Evolutionary conservation across 2,329 filamentous ascomycete genomes (phyloP).

Genomic region (Thielaviopsis ethacetica): DNA sequence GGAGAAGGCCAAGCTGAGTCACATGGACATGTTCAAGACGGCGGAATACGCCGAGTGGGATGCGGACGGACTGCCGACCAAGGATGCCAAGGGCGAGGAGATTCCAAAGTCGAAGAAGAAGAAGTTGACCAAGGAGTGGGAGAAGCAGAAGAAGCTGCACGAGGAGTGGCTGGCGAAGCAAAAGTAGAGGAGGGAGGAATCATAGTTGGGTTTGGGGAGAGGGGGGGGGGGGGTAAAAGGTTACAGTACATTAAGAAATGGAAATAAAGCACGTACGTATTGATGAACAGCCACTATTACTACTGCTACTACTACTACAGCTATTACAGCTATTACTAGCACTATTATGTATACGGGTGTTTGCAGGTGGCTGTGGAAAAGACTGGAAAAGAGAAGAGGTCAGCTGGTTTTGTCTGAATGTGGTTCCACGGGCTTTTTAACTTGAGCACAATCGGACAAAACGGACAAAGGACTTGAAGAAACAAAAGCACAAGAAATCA

Average conservation of each 20-base stretch:
- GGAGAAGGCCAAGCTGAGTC: slow-evolving; percentile 39
- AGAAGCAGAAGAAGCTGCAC: slow-evolving; percentile 73
- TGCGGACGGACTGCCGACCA: slow-evolving; percentile 62
- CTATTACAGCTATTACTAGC: too few species aligned
- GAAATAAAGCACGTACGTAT: background rate
- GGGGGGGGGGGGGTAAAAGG: background rate
- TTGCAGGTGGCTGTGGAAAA: too few species aligned
- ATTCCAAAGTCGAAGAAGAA: slow-evolving; percentile 66
- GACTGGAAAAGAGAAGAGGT: too few species aligned
- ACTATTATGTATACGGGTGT: too few species aligned
- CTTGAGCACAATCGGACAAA: too few species aligned
- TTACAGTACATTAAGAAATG: background rate
- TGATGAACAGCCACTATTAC: background rate
- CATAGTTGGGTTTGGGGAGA: too few species aligned
- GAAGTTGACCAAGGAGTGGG: slow-evolving; percentile 79
- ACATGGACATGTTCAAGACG: slow-evolving; percentile 38
- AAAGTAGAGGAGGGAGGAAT: too few species aligned
- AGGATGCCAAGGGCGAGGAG: slow-evolving; percentile 61
- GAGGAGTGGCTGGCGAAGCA: slow-evolving; percentile 34
- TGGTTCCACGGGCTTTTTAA: too few species aligned
- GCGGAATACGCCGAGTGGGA: slow-evolving; percentile 65
- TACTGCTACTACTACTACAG: too few species aligned
- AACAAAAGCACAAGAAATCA: too few species aligned
- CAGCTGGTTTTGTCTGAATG: too few species aligned
- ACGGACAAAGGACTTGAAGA: too few species aligned